Percentiles rank a stretch among this genome's conserved stretches.
Evolutionary conservation across 129 eudicot species (phyloP).

Genomic region (Escallonia herrerae): DNA sequence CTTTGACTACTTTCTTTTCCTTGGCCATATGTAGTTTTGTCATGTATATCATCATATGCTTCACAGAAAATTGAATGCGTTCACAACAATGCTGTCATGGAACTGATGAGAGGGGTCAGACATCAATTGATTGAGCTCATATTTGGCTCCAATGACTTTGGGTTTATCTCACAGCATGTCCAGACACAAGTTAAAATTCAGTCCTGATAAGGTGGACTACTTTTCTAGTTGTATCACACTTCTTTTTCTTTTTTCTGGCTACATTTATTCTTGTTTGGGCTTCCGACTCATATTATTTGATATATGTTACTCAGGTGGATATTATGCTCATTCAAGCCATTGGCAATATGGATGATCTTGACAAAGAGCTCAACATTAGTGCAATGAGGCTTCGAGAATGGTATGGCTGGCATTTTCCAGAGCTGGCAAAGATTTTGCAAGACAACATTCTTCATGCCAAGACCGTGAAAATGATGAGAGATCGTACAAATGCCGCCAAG

Average conservation of each 20-base stretch:
- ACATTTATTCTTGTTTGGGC: neutral
- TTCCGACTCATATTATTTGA: neutral
- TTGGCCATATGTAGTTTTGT: too few relatives aligned
- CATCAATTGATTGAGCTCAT: conserved; percentile 83
- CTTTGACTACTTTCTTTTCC: too few relatives aligned
- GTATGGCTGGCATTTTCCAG: conserved; percentile 98
- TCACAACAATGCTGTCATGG: conserved; percentile 78
- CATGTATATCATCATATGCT: neutral
- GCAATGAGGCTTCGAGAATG: conserved; percentile 97
- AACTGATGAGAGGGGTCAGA: conserved; percentile 88
- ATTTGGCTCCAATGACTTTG: conserved; percentile 78
- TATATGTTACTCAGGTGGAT: conserved; percentile 46
- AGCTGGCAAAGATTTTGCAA: conserved; percentile 69
- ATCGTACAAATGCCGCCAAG: conserved; percentile 73
- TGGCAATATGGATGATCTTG: conserved; percentile 91
- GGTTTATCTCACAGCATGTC: conserved; percentile 91
- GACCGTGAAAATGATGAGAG: conserved; percentile 71
- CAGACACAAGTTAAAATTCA: conserved; percentile 75
- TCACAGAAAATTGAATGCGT: conserved; percentile 77
- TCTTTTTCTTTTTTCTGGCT: neutral
- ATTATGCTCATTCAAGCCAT: conserved; percentile 96
- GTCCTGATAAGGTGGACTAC: conserved; percentile 69
- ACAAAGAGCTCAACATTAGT: conserved; percentile 82
- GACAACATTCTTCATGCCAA: conserved; percentile 79
- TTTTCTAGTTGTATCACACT: neutral